Percentiles rank a stretch among this genome's conserved stretches.
These are phyloP conservation scores for Chenopodium quinoa DNA, from an alignment of 148 eudicot genomes.

Conservation along the genomic window DNA sequence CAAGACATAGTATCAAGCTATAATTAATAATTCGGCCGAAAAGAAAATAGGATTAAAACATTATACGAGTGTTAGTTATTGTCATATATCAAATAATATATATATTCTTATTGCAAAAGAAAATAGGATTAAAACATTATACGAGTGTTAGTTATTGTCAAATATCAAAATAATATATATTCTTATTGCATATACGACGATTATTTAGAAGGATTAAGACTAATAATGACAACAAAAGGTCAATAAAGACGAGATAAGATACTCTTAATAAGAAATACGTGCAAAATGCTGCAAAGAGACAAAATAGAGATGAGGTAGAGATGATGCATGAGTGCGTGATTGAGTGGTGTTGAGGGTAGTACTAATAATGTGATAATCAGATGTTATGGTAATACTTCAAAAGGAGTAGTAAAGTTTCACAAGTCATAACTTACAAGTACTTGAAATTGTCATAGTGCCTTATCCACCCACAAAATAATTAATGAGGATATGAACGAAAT, in stretches of 20 bases:
- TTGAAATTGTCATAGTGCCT: too few species aligned
- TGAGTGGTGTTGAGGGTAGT: too few species aligned
- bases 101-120: background rate
- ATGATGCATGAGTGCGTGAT: too few species aligned
- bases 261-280: too few species aligned
- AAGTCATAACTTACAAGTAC: too few species aligned
- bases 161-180: background rate
- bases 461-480: too few species aligned
- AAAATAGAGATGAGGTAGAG: too few species aligned
- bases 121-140: background rate
- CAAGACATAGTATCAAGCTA: background rate
- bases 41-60: background rate
- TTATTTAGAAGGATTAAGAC: background rate
- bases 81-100: background rate
- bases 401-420: too few species aligned
- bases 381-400: too few species aligned
- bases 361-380: too few species aligned
- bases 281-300: too few species aligned
- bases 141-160: background rate
- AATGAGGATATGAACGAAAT: too few species aligned
- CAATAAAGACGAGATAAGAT: background rate
- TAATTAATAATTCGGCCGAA: background rate
- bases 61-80: background rate
- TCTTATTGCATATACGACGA: background rate
- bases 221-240: background rate